These are phyloP conservation scores for Coemansia sp. DNA, from an alignment of 192 early-diverging fungal genomes.

Conservation along the genomic window DNA sequence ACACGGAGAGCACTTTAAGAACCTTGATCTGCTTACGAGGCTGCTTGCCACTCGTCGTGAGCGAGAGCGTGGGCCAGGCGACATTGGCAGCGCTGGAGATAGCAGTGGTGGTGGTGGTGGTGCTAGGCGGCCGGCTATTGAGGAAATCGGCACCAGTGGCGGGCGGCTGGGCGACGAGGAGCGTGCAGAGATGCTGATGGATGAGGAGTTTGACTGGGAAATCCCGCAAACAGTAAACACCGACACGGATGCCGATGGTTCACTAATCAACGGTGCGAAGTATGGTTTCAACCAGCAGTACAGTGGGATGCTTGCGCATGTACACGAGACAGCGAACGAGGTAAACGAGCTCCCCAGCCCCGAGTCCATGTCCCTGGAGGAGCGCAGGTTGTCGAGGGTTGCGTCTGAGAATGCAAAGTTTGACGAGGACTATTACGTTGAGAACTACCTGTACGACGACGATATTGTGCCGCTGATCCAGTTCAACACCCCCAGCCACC, in stretches of 20 bases:
- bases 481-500: slow-evolving; percentile 69
- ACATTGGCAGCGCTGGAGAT: slow-evolving; percentile 1
- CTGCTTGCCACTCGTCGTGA: slow-evolving; percentile 65
- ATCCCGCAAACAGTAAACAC: slow-evolving; percentile 67
- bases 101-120: neutral
- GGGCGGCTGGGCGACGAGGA: slow-evolving; percentile 12
- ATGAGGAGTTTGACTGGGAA: slow-evolving; percentile 84
- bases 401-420: slow-evolving; percentile 81
- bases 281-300: slow-evolving; percentile 95
- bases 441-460: slow-evolving; percentile 82
- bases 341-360: slow-evolving; percentile 63
- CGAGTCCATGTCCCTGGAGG: slow-evolving; percentile 45
- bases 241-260: slow-evolving; percentile 30
- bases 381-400: slow-evolving; percentile 63
- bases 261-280: slow-evolving; percentile 29
- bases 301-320: slow-evolving; percentile 72
- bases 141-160: slow-evolving; percentile 26
- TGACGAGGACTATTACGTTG: slow-evolving; percentile 90
- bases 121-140: slow-evolving; percentile 34
- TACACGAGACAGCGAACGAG: slow-evolving; percentile 71
- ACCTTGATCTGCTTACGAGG: slow-evolving; percentile 87
- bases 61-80: slow-evolving; percentile 54
- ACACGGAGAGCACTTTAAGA: slow-evolving; percentile 75
- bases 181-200: slow-evolving; percentile 24
- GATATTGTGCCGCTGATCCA: slow-evolving; percentile 77